phyloP scores from a whole-genome alignment of 1,284 basidiomycete species.

The Pterula multifida region DNA sequence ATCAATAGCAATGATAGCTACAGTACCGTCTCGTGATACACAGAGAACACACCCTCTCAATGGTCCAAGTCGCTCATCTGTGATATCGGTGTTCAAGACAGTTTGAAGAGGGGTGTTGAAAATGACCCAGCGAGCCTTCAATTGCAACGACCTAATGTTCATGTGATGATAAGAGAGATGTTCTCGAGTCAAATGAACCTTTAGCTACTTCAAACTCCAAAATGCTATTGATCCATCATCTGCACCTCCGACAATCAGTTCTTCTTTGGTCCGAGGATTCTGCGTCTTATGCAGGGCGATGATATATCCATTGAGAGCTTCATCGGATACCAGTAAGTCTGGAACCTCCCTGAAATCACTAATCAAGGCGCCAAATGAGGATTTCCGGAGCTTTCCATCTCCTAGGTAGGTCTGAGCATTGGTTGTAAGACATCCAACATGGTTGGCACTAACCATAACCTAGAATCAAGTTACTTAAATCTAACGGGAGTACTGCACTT shows the following conservation, averaged over 20 bases:
- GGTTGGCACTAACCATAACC: conserved; percentile 42
- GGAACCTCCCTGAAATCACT: conserved; percentile 15
- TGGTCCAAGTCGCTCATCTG: conserved; percentile 34
- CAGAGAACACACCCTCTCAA: conserved; percentile 66
- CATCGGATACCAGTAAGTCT: conserved; percentile 25
- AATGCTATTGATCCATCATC: conserved; percentile 66
- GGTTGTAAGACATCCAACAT: neutral
- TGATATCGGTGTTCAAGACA: conserved; percentile 47
- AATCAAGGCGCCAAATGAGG: conserved; percentile 26
- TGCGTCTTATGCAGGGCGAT: conserved; percentile 38
- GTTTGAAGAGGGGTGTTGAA: conserved; percentile 53
- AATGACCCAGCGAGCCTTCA: conserved; percentile 56
- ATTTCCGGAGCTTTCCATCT: conserved; percentile 40
- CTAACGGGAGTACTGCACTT: conserved; percentile 34
- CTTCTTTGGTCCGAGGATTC: conserved; percentile 43
- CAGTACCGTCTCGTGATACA: conserved; percentile 69
- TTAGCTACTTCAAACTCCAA: conserved; percentile 50
- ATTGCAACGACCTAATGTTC: conserved; percentile 38
- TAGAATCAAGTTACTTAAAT: conserved; percentile 40
- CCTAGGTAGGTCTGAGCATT: conserved; percentile 25
- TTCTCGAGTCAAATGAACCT: neutral
- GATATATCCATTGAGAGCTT: conserved; percentile 35
- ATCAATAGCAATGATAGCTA: conserved; percentile 70
- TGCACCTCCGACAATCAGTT: conserved; percentile 53
- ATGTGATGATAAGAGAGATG: neutral